These are phyloP conservation scores for Hypoxylon sp. DNA, from an alignment of 2,329 filamentous ascomycete genomes.

Conservation along the genomic window DNA sequence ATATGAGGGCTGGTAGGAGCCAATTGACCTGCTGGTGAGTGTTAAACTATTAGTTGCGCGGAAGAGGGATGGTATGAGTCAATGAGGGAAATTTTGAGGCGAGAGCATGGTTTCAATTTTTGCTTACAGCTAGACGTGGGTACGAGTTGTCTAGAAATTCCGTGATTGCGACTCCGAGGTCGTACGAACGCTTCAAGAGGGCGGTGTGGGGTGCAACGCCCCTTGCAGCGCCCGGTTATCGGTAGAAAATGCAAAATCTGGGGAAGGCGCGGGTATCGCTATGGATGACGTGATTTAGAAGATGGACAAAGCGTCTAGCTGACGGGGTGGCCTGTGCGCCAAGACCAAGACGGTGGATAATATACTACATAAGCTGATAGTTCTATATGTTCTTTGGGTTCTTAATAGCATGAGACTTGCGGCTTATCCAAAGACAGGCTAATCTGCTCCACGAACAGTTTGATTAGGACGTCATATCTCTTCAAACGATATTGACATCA, in stretches of 20 bases:
- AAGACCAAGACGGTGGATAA: constrained; percentile 14
- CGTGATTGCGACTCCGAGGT: constrained; percentile 36
- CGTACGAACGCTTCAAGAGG: constrained; percentile 32
- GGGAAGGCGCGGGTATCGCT: constrained; percentile 48
- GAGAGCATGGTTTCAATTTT: constrained; percentile 21
- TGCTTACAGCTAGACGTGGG: constrained; percentile 19
- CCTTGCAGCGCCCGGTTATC: constrained; percentile 52
- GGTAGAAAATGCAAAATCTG: constrained; percentile 44
- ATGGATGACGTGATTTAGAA: constrained; percentile 51
- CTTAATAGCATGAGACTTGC: neutral
- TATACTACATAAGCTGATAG: too few species aligned
- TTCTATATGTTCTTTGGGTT: too few species aligned
- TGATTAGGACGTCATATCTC: neutral
- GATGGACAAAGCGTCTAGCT: constrained; percentile 42
- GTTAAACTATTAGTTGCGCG: constrained; percentile 12
- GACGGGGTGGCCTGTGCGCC: constrained; percentile 9
- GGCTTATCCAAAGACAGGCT: neutral
- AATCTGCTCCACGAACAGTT: neutral
- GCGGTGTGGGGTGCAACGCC: constrained; percentile 32
- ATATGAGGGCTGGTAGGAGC: constrained; percentile 8
- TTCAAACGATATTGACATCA: neutral
- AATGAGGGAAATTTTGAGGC: constrained; percentile 20
- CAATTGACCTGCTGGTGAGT: constrained; percentile 18
- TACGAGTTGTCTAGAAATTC: constrained; percentile 32
- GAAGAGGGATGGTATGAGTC: constrained; percentile 21